Conservation (phyloP, 2,329 filamentous ascomycete species). For the Elsinoe batatas region DNA sequence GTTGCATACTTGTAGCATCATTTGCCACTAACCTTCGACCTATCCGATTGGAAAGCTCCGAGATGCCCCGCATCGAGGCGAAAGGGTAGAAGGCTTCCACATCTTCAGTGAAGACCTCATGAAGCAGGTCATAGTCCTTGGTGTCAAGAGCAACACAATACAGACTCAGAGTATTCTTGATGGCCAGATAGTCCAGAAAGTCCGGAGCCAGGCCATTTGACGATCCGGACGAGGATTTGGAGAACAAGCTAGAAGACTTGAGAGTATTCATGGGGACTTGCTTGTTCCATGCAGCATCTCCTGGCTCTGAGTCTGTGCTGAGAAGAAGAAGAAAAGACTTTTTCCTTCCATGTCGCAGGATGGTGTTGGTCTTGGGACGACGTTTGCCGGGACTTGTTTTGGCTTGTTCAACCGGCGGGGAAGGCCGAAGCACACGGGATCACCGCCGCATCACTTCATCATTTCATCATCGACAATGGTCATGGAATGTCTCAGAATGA, state of each 20-base stretch:
- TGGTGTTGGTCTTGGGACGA: not conserved
- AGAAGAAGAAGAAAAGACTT: not conserved
- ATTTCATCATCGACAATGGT: constrained; percentile 2
- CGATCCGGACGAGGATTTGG: not conserved
- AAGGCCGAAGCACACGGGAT: not conserved
- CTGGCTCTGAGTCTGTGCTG: not conserved
- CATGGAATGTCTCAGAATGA: not conserved
- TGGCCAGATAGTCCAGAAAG: constrained; percentile 29
- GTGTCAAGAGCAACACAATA: constrained; percentile 38
- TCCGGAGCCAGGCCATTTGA: constrained; percentile 1
- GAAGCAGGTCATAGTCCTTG: constrained; percentile 31
- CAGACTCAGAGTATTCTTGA: constrained; percentile 33
- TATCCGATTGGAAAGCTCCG: constrained; percentile 22
- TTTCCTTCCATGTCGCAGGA: not conserved
- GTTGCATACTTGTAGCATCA: too few species aligned
- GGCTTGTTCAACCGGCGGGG: constrained; percentile 2
- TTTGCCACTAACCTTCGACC: constrained; percentile 23
- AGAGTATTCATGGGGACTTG: constrained; percentile 1
- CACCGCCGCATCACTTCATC: not conserved
- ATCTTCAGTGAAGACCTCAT: constrained; percentile 32
- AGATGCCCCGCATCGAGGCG: constrained; percentile 25
- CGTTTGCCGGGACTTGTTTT: not conserved
- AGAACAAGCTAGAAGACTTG: constrained; percentile 10
- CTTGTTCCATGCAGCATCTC: not conserved
- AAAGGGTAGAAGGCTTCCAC: constrained; percentile 34